A percentile compares a stretch with the other conserved stretches of the same genome.
Evolutionary conservation across 2,329 filamentous ascomycete species (phyloP).

Genomic region (Talaromyces marneffei): DNA sequence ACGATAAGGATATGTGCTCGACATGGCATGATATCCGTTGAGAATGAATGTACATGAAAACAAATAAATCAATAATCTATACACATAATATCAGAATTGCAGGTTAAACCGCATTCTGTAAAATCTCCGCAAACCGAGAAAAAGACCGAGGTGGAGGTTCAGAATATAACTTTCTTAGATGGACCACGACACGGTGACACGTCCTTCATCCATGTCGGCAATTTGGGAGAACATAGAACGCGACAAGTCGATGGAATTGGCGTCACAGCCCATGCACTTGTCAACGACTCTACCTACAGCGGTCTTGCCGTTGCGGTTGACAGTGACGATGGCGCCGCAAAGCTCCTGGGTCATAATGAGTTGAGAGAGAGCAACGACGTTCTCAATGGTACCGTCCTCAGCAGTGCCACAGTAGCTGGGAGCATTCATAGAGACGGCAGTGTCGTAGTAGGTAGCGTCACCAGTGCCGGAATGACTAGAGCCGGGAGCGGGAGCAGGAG

Average conservation of each 20-base stretch:
- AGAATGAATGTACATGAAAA: slow-evolving; percentile 13
- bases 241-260: slow-evolving; percentile 56
- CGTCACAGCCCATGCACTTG: slow-evolving; percentile 66
- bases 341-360: slow-evolving; percentile 63
- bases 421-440: slow-evolving; percentile 55
- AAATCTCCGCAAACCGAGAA: neutral
- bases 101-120: too few relatives aligned
- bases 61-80: slow-evolving; percentile 20
- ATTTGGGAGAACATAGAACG: slow-evolving; percentile 52
- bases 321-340: slow-evolving; percentile 64
- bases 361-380: slow-evolving; percentile 64
- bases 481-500: slow-evolving; percentile 1
- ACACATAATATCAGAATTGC: slow-evolving; percentile 24
- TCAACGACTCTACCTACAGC: slow-evolving; percentile 59
- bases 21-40: slow-evolving; percentile 2
- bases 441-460: slow-evolving; percentile 68
- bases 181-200: slow-evolving; percentile 39
- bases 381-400: slow-evolving; percentile 50
- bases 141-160: slow-evolving; percentile 1
- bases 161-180: slow-evolving; percentile 22
- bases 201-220: slow-evolving; percentile 31
- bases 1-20: neutral
- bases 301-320: slow-evolving; percentile 56
- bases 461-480: slow-evolving; percentile 42
- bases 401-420: slow-evolving; percentile 55